phyloP scores from a whole-genome alignment of 306 rosid species.

The Trifolium pratense region DNA sequence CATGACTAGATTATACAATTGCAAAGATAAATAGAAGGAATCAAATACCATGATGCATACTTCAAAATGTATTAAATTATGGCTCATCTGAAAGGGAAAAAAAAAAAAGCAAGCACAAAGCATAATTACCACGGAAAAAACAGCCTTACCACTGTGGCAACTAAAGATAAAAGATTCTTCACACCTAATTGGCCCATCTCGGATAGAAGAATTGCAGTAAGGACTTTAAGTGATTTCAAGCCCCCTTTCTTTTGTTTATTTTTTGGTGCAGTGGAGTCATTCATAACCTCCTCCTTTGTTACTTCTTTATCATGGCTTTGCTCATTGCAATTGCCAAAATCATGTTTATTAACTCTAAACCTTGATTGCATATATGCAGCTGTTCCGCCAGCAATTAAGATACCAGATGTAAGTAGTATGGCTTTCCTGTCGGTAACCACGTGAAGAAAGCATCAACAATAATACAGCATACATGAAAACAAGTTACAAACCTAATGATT shows the following conservation, averaged over 20 bases:
- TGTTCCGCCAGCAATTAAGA: slow-evolving; percentile 82
- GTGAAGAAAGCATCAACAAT: slow-evolving; percentile 33
- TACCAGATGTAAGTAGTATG: slow-evolving; percentile 85
- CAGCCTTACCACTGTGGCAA: slow-evolving; percentile 76
- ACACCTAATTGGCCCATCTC: slow-evolving; percentile 77
- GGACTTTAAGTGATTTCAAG: slow-evolving; percentile 79
- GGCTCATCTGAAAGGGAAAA: background rate
- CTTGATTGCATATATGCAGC: slow-evolving; percentile 85
- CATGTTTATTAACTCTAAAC: slow-evolving; percentile 49
- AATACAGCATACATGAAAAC: slow-evolving; percentile 20
- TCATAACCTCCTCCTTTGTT: slow-evolving; percentile 36
- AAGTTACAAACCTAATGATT: slow-evolving; percentile 11
- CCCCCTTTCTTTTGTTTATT: slow-evolving; percentile 65
- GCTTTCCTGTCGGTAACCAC: slow-evolving; percentile 66
- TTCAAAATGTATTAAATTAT: slow-evolving; percentile 23
- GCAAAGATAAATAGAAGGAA: slow-evolving; percentile 21
- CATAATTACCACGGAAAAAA: slow-evolving; percentile 36
- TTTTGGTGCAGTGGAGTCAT: slow-evolving; percentile 45
- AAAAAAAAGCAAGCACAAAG: slow-evolving; percentile 25
- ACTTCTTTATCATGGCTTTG: slow-evolving; percentile 47
- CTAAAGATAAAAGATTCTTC: slow-evolving; percentile 70
- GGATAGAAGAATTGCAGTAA: slow-evolving; percentile 82
- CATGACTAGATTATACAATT: slow-evolving; percentile 14
- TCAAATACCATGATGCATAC: slow-evolving; percentile 28
- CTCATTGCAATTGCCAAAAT: slow-evolving; percentile 62